Conservation (phyloP, 768 basidiomycete genomes). For the Lactarius tabidus region DNA sequence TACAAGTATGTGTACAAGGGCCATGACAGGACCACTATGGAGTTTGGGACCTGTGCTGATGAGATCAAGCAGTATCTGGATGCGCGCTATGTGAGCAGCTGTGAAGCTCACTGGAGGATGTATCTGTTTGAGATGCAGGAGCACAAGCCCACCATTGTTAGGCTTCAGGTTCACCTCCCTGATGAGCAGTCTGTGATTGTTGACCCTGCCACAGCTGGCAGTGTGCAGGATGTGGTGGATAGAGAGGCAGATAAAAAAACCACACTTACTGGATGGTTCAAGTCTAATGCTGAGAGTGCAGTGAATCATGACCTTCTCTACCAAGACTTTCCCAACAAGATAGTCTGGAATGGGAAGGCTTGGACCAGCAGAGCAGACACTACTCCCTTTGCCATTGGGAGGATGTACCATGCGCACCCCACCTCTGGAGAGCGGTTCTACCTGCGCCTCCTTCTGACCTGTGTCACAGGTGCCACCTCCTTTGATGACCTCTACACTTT, state of each 20-base stretch:
- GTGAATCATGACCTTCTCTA: no score
- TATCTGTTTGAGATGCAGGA: background rate
- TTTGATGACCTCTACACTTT: no score
- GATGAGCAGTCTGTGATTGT: conserved; percentile 36
- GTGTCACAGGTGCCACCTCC: no score
- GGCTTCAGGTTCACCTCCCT: conserved; percentile 42
- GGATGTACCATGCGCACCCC: conserved; percentile 33
- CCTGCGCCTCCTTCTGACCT: conserved; percentile 38
- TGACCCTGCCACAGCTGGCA: conserved; percentile 24
- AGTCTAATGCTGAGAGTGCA: conserved; percentile 21
- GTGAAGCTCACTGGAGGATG: background rate
- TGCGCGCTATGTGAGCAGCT: conserved; percentile 36
- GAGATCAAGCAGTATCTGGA: conserved; percentile 31
- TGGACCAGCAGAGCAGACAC: no score
- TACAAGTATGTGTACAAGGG: conserved; percentile 50
- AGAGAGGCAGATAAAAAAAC: conserved; percentile 29
- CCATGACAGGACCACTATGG: conserved; percentile 32
- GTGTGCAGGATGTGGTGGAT: conserved; percentile 6
- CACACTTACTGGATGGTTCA: conserved; percentile 34
- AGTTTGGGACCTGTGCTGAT: no score
- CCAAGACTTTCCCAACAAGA: no score
- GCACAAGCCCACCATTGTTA: conserved; percentile 36
- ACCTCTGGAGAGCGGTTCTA: conserved; percentile 40
- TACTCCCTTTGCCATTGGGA: no score
- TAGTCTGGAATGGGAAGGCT: no score